Evolutionary conservation across 2,329 filamentous ascomycete genomes (phyloP), one percentile per base, ranked within the genome.

Genomic region (Colletotrichum navitas): DNA sequence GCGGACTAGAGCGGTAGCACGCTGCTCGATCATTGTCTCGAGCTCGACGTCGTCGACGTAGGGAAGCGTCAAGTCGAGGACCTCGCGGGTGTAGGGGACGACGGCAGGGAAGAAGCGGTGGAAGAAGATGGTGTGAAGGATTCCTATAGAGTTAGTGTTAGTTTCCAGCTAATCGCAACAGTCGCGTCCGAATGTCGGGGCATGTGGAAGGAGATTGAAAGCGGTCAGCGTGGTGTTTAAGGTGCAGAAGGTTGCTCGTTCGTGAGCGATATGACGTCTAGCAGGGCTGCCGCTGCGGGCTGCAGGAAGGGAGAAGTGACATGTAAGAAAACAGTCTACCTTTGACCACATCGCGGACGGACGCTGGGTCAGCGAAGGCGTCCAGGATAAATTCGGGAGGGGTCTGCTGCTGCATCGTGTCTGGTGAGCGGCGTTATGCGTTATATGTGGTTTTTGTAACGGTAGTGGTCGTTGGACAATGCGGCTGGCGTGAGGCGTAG

Each of bases 41-140:
- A 98, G 91, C 81, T 97, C 94, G 75, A 92, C 92, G 79, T 98
- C 94, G 80, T 94, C 91, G 78, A 98, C 93, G 78, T 93, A 93
- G 63, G 96, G 95, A 36, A 98, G 89, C 43, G 94, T 95, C 73
- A 97, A 88, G 82, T 97, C 95, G 75, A 98, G 91, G 74, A 98
- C 91, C 79, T 98, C 95, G 83, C 94, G 92, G 74, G 94, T 94
- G 74, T 90, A 89, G 7, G 96, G 95, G 52, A 89, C 86, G 76
- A 98, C 89, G 70, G 94, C 91, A 68, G 94, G 94, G 86, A 98
- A 98, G 89, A 95, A 97, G 79, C 96, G 93, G 85, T 98, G 95
- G 88, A 98, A 98, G 90, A 98, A 99, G 81, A 98, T 98, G 62
- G 95, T 97, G 82, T 98, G 95, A 61, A 98, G 89, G 80, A 98